Base-by-base conservation (phyloP, 495 filamentous ascomycete species). In the Staphylotrichum tortipilum region DNA sequence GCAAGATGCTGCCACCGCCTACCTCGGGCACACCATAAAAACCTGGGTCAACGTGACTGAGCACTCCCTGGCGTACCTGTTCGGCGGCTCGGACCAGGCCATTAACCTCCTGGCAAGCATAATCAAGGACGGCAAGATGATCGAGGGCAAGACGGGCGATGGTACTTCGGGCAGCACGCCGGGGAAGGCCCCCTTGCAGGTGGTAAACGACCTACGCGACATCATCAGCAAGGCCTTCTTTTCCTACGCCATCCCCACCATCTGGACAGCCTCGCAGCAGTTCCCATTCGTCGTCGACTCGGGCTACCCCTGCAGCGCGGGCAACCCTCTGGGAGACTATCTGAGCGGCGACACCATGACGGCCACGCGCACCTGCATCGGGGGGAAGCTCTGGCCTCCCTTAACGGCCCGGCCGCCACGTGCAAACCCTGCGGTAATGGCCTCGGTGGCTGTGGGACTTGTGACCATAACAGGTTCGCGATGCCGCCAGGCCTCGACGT, bases 281-380 rank as follows among this genome's bases (percentile, higher is more conserved):
- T 53, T 54, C 41, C 40, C 65, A 18, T 70, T 70, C 37, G 42
- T 70, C 40, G 36, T 67, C 15, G 65, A 68, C 59, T 58, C 67
- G 0, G 66, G 64, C 33, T 38, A 49, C 38, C 39, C 10, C 11
- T 70, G 66, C 37, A 42, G 33, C 29, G 50, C 41, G 6, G 17
- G 26, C 31, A 52, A 64, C 23, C 51, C 59, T 22, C 15, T 58
- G 18, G 14, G 10, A 54, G 23, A 58, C 4, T 67, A 66, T 41
- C 41, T 63, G 11, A 7, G 3, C 8, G 45, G 30, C 19, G 54
- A 57, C 17, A 59, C 50, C 33, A 50, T 47, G 50, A 28, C 57
- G 0, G 43, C 26, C 12, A 62, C 61, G 4, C 35, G 46, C 17
- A 52, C 28, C 35, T 68, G 66, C 50, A 38, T 49, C 40, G 50